Percentiles rank a stretch among this genome's conserved stretches.
phyloP scores from a whole-genome alignment of 2,329 filamentous ascomycete genomes.

The Sclerotinia nivalis region DNA sequence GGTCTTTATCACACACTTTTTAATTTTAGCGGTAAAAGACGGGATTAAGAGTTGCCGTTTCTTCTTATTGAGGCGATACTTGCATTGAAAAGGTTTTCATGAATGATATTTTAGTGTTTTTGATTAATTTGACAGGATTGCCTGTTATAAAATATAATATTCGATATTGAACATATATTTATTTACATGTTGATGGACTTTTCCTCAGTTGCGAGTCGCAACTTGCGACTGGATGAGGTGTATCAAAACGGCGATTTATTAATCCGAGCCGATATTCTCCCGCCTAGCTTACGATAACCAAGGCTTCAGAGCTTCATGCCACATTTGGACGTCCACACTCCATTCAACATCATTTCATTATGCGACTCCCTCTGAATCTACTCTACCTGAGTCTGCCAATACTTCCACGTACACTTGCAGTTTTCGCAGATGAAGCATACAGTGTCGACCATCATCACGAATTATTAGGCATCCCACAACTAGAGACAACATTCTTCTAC shows the following conservation, averaged over 20 bases:
- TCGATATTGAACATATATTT: too few relatives aligned
- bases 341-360: conserved; percentile 23
- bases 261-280: neutral
- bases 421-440: conserved; percentile 89
- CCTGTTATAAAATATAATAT: too few relatives aligned
- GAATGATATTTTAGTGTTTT: too few relatives aligned
- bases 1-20: too few relatives aligned
- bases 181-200: too few relatives aligned
- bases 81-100: too few relatives aligned
- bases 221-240: too few relatives aligned
- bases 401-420: conserved; percentile 50
- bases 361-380: conserved; percentile 39
- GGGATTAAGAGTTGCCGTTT: too few relatives aligned
- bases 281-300: conserved; percentile 20
- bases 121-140: too few relatives aligned
- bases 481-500: conserved; percentile 92
- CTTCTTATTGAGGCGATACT: too few relatives aligned
- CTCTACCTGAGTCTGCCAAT: conserved; percentile 38
- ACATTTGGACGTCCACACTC: conserved; percentile 16
- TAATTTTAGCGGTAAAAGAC: too few relatives aligned
- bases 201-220: too few relatives aligned
- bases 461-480: conserved; percentile 79
- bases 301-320: conserved; percentile 23
- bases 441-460: conserved; percentile 91
- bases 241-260: neutral